A percentile compares a stretch with the other conserved stretches of the same genome.
These are phyloP conservation scores for Coniochaeta sp. DNA, from an alignment of 2,329 filamentous ascomycete species.

Conservation along the genomic window DNA sequence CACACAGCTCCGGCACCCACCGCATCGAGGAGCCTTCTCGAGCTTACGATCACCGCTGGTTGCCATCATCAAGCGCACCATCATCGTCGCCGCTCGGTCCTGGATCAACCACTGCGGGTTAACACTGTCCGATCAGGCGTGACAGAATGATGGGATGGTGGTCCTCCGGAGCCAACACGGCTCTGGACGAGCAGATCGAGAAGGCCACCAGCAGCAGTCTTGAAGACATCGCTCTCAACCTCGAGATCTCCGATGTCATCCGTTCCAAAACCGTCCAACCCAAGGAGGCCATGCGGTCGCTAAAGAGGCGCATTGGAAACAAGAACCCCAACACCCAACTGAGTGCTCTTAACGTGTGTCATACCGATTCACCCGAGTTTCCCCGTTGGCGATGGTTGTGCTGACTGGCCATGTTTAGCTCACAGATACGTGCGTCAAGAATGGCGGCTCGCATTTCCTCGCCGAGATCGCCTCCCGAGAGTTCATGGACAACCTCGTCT, in stretches of 20 bases:
- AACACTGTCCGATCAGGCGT: slow-evolving; percentile 6
- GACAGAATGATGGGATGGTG: slow-evolving; percentile 80
- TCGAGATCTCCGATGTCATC: slow-evolving; percentile 97
- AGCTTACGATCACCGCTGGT: neutral
- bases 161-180: slow-evolving; percentile 85
- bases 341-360: slow-evolving; percentile 75
- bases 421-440: slow-evolving; percentile 97
- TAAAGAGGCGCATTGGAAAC: slow-evolving; percentile 91
- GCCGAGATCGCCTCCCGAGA: slow-evolving; percentile 92
- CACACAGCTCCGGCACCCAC: neutral
- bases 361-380: neutral
- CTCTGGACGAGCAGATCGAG: slow-evolving; percentile 95
- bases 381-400: neutral
- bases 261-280: slow-evolving; percentile 95
- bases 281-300: slow-evolving; percentile 93
- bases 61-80: neutral
- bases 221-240: slow-evolving; percentile 95
- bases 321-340: slow-evolving; percentile 97
- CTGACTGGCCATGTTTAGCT: slow-evolving; percentile 42
- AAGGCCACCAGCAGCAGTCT: slow-evolving; percentile 90
- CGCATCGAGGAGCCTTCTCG: neutral
- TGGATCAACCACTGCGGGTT: neutral
- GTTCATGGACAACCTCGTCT: slow-evolving; percentile 96
- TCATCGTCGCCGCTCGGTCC: neutral
- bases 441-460: slow-evolving; percentile 92